Evolutionary conservation across 257 asterid genomes (phyloP).

Genomic region (Nicotiana tabacum): DNA sequence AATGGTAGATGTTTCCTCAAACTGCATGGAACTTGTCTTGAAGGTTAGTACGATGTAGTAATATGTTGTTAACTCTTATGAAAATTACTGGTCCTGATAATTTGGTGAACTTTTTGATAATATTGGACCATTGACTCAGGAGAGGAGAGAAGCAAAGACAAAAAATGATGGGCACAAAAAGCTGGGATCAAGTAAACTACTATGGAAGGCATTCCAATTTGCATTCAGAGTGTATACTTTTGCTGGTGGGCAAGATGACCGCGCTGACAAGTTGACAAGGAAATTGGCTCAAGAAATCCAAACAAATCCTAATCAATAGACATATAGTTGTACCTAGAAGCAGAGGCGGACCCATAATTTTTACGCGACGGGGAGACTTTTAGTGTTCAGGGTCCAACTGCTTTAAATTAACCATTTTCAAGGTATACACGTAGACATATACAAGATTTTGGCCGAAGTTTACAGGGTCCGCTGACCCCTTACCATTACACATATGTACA

Average conservation of each 20-base stretch:
- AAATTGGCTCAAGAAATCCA: conserved; percentile 74
- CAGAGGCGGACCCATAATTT: neutral
- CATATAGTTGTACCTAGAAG: neutral
- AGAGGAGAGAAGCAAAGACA: conserved; percentile 38
- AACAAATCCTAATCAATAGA: conserved; percentile 23
- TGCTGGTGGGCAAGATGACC: conserved; percentile 89
- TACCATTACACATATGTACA: too few relatives aligned
- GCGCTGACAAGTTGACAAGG: conserved; percentile 69
- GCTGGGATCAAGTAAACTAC: conserved; percentile 34
- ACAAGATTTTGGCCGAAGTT: too few relatives aligned
- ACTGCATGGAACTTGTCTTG: conserved; percentile 77
- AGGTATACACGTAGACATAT: too few relatives aligned
- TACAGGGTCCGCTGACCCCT: too few relatives aligned
- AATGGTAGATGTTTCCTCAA: conserved; percentile 76
- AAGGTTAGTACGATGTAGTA: conserved; percentile 41
- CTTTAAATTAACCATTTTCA: too few relatives aligned
- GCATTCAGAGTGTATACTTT: conserved; percentile 77
- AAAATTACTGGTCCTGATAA: neutral
- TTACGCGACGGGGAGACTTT: too few relatives aligned
- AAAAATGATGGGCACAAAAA: conserved; percentile 29
- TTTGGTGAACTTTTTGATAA: neutral
- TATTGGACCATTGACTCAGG: conserved; percentile 32
- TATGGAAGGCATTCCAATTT: conserved; percentile 88
- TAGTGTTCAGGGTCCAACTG: too few relatives aligned
- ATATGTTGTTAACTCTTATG: neutral